Base-by-base conservation (phyloP, 2,329 filamentous ascomycete species). In the Tolypocladium sp. region DNA sequence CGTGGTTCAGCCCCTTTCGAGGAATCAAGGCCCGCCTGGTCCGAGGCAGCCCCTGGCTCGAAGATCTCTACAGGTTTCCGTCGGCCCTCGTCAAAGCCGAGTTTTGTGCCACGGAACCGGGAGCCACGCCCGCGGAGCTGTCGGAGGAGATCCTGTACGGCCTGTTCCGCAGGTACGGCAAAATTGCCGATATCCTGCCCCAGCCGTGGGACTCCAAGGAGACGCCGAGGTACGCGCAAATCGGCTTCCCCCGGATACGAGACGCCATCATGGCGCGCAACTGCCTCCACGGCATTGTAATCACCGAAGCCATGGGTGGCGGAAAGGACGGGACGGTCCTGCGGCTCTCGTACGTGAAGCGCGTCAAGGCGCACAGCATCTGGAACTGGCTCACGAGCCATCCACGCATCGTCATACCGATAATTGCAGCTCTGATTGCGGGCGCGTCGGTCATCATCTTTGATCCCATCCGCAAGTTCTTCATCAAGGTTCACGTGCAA, bases 381-480 rank as follows among this genome's bases (percentile, higher is more conserved):
- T 89, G 89, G 78, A 90, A 96, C 63, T 97, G 92, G 92, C 73
- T 97, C 35, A 80, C 89, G 12, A 89, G 77, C 60, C 94, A 99
- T 68, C 92, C 93, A 0, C 83, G 92, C 55, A 90, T 97, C 53
- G 89, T 96, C 33, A 88, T 99, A 54, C 93, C 94, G 0, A 74
- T 89, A 1, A 58, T 96, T 2, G 91, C 91, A 20, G 93, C 92
- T 1, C 74, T 97, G 3, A 70, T 96, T 37, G 92, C 92, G 0
- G 87, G 88, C 40, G 77, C 94, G 55, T 95, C 92, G 0, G 91
- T 97, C 25, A 85, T 90, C 1, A 80, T 97, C 9, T 97, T 99
- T 68, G 94, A 99, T 66, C 94, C 94, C 0, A 92, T 99, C 60
- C 86, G 94, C 52, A 92, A 92, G 0, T 94, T 95, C 69, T 97